Evolutionary conservation across 1,284 basidiomycete species (phyloP).

Genomic region (Cutaneotrichosporon daszewskae): DNA sequence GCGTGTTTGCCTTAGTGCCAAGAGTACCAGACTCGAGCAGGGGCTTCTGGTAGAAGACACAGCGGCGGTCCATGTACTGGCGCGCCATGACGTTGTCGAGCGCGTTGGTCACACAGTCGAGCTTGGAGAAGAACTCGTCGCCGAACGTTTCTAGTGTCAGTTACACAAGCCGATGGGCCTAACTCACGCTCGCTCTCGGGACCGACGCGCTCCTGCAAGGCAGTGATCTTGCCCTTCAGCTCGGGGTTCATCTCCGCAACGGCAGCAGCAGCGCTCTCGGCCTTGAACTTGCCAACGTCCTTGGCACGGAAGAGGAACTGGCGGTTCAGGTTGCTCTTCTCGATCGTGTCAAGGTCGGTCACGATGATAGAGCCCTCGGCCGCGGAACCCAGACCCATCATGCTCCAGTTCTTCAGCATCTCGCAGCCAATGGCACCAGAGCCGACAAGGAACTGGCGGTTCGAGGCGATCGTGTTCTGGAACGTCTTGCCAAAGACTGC

Average conservation of each 20-base stretch:
- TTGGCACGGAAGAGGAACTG: slow-evolving; percentile 98
- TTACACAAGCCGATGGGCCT: not conserved
- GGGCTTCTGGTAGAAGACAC: slow-evolving; percentile 95
- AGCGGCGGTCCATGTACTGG: slow-evolving; percentile 98
- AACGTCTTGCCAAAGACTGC: slow-evolving; percentile 91
- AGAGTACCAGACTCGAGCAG: slow-evolving; percentile 96
- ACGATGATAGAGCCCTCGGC: slow-evolving; percentile 81
- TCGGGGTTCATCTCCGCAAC: slow-evolving; percentile 97
- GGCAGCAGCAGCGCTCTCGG: slow-evolving; percentile 87
- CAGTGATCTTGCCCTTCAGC: slow-evolving; percentile 77
- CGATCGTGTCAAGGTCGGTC: slow-evolving; percentile 97
- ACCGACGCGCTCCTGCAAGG: slow-evolving; percentile 92
- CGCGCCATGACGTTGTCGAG: slow-evolving; percentile 95
- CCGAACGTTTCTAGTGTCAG: slow-evolving; percentile 72
- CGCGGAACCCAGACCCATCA: slow-evolving; percentile 92
- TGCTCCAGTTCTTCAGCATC: slow-evolving; percentile 99
- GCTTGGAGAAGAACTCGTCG: slow-evolving; percentile 76
- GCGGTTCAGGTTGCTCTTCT: slow-evolving; percentile 97
- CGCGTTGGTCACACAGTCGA: slow-evolving; percentile 99
- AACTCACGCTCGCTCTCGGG: slow-evolving; percentile 80
- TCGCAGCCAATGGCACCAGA: slow-evolving; percentile 99
- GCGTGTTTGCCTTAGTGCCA: slow-evolving; percentile 97
- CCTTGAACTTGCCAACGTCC: slow-evolving; percentile 96
- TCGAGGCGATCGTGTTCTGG: slow-evolving; percentile 87
- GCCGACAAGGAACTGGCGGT: slow-evolving; percentile 94